Evolutionary conservation across 352 stramenopile genomes (phyloP).

Genomic region (Phytopythium delawarense): DNA sequence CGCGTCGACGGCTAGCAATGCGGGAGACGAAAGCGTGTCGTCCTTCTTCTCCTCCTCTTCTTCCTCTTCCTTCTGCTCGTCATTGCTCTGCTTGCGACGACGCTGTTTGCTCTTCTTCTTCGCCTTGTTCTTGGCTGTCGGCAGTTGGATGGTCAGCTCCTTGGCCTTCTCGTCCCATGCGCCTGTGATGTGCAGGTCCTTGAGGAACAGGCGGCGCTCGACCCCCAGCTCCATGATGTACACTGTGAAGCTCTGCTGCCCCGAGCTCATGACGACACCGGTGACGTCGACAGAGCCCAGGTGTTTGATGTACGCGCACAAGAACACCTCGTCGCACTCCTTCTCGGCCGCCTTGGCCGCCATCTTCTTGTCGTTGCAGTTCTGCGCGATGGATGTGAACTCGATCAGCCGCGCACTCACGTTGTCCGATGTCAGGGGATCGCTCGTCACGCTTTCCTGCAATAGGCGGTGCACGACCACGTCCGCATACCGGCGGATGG

Average conservation of each 20-base stretch:
- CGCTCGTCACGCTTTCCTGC: conserved; percentile 36
- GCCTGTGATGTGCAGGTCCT: conserved; percentile 32
- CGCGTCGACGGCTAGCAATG: not conserved
- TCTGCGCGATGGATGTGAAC: conserved; percentile 49
- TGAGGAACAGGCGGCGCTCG: conserved; percentile 62
- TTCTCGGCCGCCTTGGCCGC: conserved; percentile 78
- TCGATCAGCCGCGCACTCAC: conserved; percentile 29
- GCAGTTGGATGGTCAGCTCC: conserved; percentile 39
- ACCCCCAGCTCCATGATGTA: conserved; percentile 71
- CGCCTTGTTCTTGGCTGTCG: conserved; percentile 10
- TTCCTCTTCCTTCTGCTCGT: conserved; percentile 7
- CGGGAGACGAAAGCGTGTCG: not conserved
- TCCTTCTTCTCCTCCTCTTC: conserved; percentile 8
- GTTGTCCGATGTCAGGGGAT: not conserved
- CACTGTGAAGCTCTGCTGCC: conserved; percentile 74
- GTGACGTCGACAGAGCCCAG: conserved; percentile 54
- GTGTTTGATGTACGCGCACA: conserved; percentile 75
- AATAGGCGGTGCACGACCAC: conserved; percentile 76
- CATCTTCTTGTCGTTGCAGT: conserved; percentile 87
- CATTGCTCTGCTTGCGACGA: not conserved
- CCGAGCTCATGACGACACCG: conserved; percentile 66
- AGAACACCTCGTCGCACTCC: conserved; percentile 71
- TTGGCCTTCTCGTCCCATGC: conserved; percentile 49
- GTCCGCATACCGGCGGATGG: conserved; percentile 93
- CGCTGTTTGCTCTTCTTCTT: conserved; percentile 8